Percentiles rank a stretch among this genome's conserved stretches.
phyloP scores from a whole-genome alignment of 1,139 yeast genomes.

The Nakaseomyces delphensis region DNA sequence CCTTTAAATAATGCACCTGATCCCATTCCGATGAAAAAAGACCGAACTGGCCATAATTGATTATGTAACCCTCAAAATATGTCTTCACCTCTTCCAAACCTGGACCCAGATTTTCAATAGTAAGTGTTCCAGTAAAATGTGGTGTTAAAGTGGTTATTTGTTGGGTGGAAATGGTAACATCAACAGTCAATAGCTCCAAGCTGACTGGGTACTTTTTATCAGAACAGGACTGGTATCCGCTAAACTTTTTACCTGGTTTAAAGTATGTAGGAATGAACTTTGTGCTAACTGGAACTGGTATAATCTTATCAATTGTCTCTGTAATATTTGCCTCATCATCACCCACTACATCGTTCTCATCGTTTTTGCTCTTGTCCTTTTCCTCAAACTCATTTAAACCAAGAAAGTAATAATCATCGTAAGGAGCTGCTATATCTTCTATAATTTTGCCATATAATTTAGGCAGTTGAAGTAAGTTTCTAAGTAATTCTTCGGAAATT shows the following conservation, averaged over 20 bases:
- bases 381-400: background rate
- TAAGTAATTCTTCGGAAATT: background rate
- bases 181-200: background rate
- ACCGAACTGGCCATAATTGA: conserved; percentile 46
- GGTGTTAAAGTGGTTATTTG: conserved; percentile 14
- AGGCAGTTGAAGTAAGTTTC: background rate
- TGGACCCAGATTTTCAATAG: conserved; percentile 71
- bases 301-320: background rate
- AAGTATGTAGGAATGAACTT: conserved; percentile 11
- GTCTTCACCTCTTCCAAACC: conserved; percentile 76
- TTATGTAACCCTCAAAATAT: conserved; percentile 78
- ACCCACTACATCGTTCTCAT: background rate
- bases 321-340: background rate
- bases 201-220: conserved; percentile 24
- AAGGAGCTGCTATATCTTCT: conserved; percentile 1
- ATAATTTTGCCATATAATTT: background rate
- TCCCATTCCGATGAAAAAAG: conserved; percentile 40
- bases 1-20: conserved; percentile 43
- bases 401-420: conserved; percentile 1
- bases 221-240: conserved; percentile 31
- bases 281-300: background rate
- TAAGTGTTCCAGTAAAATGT: conserved; percentile 65
- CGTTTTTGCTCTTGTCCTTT: background rate
- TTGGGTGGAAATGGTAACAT: background rate
- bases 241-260: conserved; percentile 24